Base-by-base conservation (phyloP, 2,329 filamentous ascomycete species). In the Fusarium sp. region DNA sequence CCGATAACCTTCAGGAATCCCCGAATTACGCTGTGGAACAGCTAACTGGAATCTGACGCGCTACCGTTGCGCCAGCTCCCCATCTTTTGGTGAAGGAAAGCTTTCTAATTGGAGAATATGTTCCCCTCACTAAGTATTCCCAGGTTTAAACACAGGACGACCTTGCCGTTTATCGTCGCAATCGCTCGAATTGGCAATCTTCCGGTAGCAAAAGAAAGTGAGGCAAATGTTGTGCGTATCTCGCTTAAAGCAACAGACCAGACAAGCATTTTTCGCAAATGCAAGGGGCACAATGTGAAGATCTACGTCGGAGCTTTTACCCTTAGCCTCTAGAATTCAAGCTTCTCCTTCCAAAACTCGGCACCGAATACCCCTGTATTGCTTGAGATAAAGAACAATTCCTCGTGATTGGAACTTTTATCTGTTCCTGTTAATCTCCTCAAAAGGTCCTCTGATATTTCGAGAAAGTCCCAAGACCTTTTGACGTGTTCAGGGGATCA, bases 361-460 rank as follows among this genome's bases (percentile, higher is more conserved):
- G 31, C 26, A 42, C 25, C 43, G 9, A 50, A n/a, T 45, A 28
- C 21, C 49, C 65, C 46, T 64, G 56, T 23, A 50, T 55, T 19
- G 23, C 51, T 43, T 42, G 31, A 59, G 28, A 49, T 39, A 44
- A 26, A 31, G 19, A 14, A 46, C 13, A 58, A 37, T 44, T 51
- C 43, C 67, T 57, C 26, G 51, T 68, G 67, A 65, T 67, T 68
- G 62, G 67, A 45, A 70, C 67, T 68, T 68, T 68, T 52, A 42
- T 42, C 34, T 26, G 49, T 52, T 52, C 49, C 31, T 52, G 3
- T 11, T 52, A 52, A 52, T 52, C 3, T 52, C 49, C 26, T 41
- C 49, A 52, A 51, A 57, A 30, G 52, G 30, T 30, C 19, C 58
- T 51, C 37, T 41, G 39, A 42, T 39, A 25, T 41, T n/a, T 42